A percentile compares a stretch with the other conserved stretches of the same genome.
These are phyloP conservation scores for Trematosphaeria pertusa DNA, from an alignment of 2,329 filamentous ascomycete genomes.

Conservation along the genomic window DNA sequence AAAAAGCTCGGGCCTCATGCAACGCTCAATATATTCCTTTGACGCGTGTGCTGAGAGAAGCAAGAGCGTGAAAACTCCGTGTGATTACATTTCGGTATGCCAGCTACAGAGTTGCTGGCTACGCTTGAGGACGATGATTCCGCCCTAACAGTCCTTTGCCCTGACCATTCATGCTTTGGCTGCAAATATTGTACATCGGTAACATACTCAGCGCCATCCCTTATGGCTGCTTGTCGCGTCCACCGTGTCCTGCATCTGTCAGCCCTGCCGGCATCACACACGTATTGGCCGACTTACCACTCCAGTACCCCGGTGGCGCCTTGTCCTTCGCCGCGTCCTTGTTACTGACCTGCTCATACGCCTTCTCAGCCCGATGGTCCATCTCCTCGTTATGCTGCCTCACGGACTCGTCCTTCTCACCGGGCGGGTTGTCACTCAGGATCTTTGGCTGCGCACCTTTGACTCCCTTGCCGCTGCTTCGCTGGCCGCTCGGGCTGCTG, in stretches of 20 bases:
- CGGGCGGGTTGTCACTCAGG: conserved; percentile 45
- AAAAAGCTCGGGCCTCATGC: conserved; percentile 8
- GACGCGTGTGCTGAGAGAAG: neutral
- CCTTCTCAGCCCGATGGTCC: conserved; percentile 51
- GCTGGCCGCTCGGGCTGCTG: conserved; percentile 14
- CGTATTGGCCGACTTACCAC: conserved; percentile 33
- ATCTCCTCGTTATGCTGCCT: conserved; percentile 55
- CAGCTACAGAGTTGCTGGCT: too few species aligned
- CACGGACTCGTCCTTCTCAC: conserved; percentile 43
- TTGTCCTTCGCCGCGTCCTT: conserved; percentile 51
- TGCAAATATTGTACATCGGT: too few species aligned
- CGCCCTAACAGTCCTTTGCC: too few species aligned
- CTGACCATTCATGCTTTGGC: too few species aligned
- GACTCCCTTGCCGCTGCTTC: conserved; percentile 19
- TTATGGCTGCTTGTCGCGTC: conserved; percentile 32
- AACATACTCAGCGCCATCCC: neutral
- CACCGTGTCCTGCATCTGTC: conserved; percentile 32
- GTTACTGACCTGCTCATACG: conserved; percentile 47
- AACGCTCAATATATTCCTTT: conserved; percentile 9
- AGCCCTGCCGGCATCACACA: conserved; percentile 7
- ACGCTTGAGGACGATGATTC: too few species aligned
- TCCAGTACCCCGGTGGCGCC: conserved; percentile 50
- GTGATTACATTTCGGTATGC: too few species aligned
- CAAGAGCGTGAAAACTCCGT: neutral
- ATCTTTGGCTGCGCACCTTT: conserved; percentile 55